Evolutionary conservation across 768 basidiomycete species (phyloP).

Genomic region (Terana coerulea): DNA sequence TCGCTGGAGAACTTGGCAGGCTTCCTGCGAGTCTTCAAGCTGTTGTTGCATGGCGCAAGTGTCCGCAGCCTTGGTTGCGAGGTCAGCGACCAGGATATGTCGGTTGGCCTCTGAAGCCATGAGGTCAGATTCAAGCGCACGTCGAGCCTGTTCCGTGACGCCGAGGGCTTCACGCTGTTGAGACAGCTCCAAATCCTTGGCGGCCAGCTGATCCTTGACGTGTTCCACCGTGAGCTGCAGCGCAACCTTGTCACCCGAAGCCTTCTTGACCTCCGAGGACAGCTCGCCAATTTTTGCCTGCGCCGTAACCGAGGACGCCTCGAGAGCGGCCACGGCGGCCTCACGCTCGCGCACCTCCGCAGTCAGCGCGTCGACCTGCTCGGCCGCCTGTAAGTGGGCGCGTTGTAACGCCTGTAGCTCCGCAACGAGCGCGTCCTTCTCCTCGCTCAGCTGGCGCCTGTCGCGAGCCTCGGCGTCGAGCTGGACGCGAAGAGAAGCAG

Average conservation of each 20-base stretch:
- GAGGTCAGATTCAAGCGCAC: background rate
- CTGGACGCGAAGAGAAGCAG: background rate
- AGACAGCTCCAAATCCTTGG: slow-evolving; percentile 25
- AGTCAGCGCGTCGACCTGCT: background rate
- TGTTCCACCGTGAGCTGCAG: slow-evolving; percentile 9
- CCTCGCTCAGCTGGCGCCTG: background rate
- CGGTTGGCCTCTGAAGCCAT: background rate
- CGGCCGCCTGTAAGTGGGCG: background rate
- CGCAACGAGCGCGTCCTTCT: background rate
- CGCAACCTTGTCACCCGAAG: background rate
- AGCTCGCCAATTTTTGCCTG: slow-evolving; percentile 6
- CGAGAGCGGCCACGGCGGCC: slow-evolving; percentile 10
- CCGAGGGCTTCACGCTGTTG: slow-evolving; percentile 18
- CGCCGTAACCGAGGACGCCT: slow-evolving; percentile 1
- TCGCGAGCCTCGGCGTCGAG: background rate
- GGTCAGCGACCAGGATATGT: background rate
- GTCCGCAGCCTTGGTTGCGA: background rate
- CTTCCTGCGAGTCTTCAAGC: background rate
- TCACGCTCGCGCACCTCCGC: background rate
- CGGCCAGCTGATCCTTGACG: slow-evolving; percentile 13
- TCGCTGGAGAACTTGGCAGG: background rate
- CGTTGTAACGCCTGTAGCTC: background rate
- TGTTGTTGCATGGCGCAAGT: background rate
- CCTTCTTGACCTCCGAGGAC: background rate
- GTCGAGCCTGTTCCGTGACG: background rate